Evolutionary conservation across 805 yeast species (phyloP), one percentile per base, ranked within the genome.

Genomic region (Myxozyma udenii): DNA sequence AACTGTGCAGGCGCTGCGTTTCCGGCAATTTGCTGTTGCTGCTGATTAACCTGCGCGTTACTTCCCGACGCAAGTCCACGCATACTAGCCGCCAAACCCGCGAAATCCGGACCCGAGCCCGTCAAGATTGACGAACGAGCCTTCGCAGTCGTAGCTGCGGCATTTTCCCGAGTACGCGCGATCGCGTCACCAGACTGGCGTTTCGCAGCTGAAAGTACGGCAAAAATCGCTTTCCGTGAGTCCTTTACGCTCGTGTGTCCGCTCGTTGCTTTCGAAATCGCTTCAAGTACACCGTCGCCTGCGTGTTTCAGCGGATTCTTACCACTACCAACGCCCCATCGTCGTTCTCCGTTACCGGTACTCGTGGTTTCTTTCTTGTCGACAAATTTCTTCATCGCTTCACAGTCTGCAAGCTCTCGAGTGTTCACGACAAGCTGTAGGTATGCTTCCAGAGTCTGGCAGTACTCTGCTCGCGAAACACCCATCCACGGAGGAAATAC

Each of bases 351-450:
- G 14, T 28, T 28, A 4, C 50, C 41, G 12, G 51, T 46, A 11
- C 58, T 38, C 22, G 57, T 40, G 14, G 47, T 47, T 26, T 58
- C 62, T 30, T 54, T 55, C 44, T 59, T 59, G 40, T 57, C 57
- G 24, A 56, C 52, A 52, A 61, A 61, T 26, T 61, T 59, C 40
- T 55, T 53, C 46, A 61, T 49, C 0, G 63, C 63, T 37, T 61
- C 63, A 33, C 61, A 53, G 25, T 48, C 55, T 2, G 61, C 61
- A 4, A 61, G 35, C 24, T 59, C 63, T 9, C 57, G 57, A 23
- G 60, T 60, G 9, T 50, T 52, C 9, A 58, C 60, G 37, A 61
- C 62, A 11, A 49, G 52, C 35, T 48, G 58, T 11, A 61, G 25
- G 40, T 60, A 61, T 19, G 49, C 42, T 41, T 55, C 57, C 19